phyloP scores from a whole-genome alignment of 2,329 filamentous ascomycete genomes.

The Mycosphaerella arachidis region DNA sequence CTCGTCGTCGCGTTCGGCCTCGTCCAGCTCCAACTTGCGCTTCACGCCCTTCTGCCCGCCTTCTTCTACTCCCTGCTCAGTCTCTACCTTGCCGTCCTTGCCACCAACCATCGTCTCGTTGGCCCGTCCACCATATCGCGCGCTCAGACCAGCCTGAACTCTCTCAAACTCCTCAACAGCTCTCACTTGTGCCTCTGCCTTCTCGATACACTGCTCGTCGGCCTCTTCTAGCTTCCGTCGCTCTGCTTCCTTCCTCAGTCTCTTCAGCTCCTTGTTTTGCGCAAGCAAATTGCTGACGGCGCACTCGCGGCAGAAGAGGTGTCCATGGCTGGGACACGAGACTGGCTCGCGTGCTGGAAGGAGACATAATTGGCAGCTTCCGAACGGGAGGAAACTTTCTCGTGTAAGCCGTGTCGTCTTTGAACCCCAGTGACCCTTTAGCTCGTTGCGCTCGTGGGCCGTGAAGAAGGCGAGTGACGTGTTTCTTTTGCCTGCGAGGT shows the following conservation, averaged over 20 bases:
- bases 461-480: conserved; percentile 92
- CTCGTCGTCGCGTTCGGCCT: conserved; percentile 67
- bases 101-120: conserved; percentile 44
- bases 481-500: conserved; percentile 63
- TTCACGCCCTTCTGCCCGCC: conserved; percentile 50
- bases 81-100: conserved; percentile 32
- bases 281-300: conserved; percentile 84
- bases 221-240: conserved; percentile 60
- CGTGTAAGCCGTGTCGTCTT: conserved; percentile 78
- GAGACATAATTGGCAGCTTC: conserved; percentile 82
- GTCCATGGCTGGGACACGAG: conserved; percentile 69
- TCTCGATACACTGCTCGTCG: conserved; percentile 56
- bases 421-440: conserved; percentile 76
- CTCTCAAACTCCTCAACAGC: conserved; percentile 80
- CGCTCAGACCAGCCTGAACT: conserved; percentile 62
- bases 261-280: conserved; percentile 86
- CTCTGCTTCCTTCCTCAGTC: conserved; percentile 60
- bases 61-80: conserved; percentile 28
- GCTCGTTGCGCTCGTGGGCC: conserved; percentile 77
- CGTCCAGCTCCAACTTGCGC: conserved; percentile 76
- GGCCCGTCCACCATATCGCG: conserved; percentile 39
- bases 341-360: conserved; percentile 77
- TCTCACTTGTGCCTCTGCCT: conserved; percentile 65
- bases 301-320: conserved; percentile 94
- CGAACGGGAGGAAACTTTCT: conserved; percentile 89